Conservation (phyloP, 2,329 filamentous ascomycete genomes). For the Fusarium redolens region DNA sequence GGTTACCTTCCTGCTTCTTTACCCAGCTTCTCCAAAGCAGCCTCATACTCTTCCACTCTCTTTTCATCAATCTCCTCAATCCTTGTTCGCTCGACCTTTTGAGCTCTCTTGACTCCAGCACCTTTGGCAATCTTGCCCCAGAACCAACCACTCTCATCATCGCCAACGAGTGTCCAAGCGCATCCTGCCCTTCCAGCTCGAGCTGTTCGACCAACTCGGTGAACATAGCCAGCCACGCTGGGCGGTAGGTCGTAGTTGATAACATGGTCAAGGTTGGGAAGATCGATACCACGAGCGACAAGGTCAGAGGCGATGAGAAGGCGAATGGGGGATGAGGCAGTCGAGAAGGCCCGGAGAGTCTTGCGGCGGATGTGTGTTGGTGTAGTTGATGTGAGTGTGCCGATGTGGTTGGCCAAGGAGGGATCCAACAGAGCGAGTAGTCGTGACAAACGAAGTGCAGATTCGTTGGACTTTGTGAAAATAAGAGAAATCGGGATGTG, state of each 20-base stretch:
- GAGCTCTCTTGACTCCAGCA: slow-evolving; percentile 57
- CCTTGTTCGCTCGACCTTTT: slow-evolving; percentile 60
- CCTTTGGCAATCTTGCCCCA: slow-evolving; percentile 81
- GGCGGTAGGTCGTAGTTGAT: slow-evolving; percentile 94
- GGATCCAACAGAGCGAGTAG: slow-evolving; percentile 77
- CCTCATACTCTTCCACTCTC: slow-evolving; percentile 61
- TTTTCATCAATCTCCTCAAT: slow-evolving; percentile 61
- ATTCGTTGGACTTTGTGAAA: slow-evolving; percentile 92
- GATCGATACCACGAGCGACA: slow-evolving; percentile 90
- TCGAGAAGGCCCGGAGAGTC: slow-evolving; percentile 74
- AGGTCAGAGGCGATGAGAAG: slow-evolving; percentile 92
- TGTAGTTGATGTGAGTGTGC: slow-evolving; percentile 81
- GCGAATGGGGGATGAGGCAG: slow-evolving; percentile 72
- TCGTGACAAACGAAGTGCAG: slow-evolving; percentile 85
- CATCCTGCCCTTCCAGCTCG: slow-evolving; percentile 79
- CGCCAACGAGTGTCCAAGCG: slow-evolving; percentile 88
- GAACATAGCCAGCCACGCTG: slow-evolving; percentile 85
- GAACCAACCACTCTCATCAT: slow-evolving; percentile 91
- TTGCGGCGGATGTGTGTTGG: slow-evolving; percentile 77
- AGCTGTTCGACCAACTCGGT: slow-evolving; percentile 91
- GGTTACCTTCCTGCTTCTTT: slow-evolving; percentile 62
- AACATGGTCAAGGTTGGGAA: slow-evolving; percentile 82
- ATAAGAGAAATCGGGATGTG: slow-evolving; percentile 71
- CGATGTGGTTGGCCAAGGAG: slow-evolving; percentile 65
- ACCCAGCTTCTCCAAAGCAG: slow-evolving; percentile 71